These are phyloP conservation scores for Irineochytrium annulatum DNA, from an alignment of 192 early-diverging fungal species.

Conservation along the genomic window DNA sequence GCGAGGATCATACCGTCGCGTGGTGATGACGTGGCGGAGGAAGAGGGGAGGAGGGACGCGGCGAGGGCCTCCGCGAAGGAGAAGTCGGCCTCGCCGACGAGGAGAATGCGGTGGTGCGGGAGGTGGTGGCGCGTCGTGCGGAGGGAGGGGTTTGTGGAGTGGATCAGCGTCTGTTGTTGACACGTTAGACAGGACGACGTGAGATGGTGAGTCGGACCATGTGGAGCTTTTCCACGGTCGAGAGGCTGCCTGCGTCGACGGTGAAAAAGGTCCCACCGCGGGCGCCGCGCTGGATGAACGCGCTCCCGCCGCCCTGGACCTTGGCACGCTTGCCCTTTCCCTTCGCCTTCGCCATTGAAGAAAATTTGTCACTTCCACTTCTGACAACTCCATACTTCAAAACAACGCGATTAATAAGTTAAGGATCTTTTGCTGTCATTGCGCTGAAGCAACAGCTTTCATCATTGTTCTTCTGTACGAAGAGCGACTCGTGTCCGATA, in stretches of 20 bases:
- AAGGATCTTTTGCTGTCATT: no score
- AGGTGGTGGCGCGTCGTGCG: conserved; percentile 16
- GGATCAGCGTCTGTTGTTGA: conserved; percentile 14
- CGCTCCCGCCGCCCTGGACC: not conserved
- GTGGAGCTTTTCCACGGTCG: not conserved
- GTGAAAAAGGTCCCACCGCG: conserved; percentile 21
- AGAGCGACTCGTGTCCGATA: no score
- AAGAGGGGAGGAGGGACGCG: conserved; percentile 11
- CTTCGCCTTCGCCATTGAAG: no score
- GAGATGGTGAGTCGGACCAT: not conserved
- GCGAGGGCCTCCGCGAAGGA: conserved; percentile 32
- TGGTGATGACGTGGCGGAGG: not conserved
- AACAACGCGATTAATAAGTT: no score
- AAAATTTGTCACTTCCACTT: no score
- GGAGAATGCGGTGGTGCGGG: conserved; percentile 28
- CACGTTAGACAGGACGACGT: not conserved
- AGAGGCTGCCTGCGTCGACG: conserved; percentile 3
- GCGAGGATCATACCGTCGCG: conserved; percentile 25
- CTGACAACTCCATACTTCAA: no score
- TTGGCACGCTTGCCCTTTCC: conserved; percentile 2
- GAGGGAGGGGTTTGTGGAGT: conserved; percentile 15
- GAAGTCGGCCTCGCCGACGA: conserved; percentile 48
- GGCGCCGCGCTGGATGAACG: conserved; percentile 2
- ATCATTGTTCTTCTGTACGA: no score
- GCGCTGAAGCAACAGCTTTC: no score